Conservation (phyloP, 192 early-diverging fungal species). For the Pilobolus umbonatus region DNA sequence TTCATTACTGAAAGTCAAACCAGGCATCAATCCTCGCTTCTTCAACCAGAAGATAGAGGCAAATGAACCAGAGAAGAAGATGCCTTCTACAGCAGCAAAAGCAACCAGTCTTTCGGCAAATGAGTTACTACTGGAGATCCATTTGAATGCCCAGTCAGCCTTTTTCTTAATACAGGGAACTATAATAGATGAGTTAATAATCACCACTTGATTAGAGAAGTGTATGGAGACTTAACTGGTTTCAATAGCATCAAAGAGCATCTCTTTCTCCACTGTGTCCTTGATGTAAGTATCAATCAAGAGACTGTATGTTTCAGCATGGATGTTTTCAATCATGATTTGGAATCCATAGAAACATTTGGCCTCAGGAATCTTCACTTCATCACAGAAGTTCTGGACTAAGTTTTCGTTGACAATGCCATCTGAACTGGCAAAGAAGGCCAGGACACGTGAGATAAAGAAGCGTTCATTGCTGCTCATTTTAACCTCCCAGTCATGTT, state of each 20-base stretch:
- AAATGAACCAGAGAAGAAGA: conserved; percentile 98
- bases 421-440: conserved; percentile 95
- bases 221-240: too few relatives aligned
- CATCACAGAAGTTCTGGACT: conserved; percentile 82
- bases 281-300: conserved; percentile 95
- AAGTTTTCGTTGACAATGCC: conserved; percentile 97
- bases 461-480: conserved; percentile 82
- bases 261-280: conserved; percentile 73
- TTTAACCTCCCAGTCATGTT: conserved; percentile 82
- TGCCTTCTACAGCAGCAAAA: conserved; percentile 97
- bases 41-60: conserved; percentile 99
- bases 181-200: too few relatives aligned
- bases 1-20: conserved; percentile 97
- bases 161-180: conserved; percentile 94
- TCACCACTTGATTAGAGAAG: too few relatives aligned
- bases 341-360: conserved; percentile 96
- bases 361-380: conserved; percentile 93
- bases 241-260: conserved; percentile 91
- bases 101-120: conserved; percentile 93
- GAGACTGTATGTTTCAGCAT: conserved; percentile 92
- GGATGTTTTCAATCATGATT: conserved; percentile 98
- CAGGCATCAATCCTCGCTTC: conserved; percentile 98
- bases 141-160: conserved; percentile 95
- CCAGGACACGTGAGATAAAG: conserved; percentile 89
- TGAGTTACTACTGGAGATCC: conserved; percentile 77